phyloP scores from a whole-genome alignment of 2,329 filamentous ascomycete genomes.

The Cladorrhinum sp. region DNA sequence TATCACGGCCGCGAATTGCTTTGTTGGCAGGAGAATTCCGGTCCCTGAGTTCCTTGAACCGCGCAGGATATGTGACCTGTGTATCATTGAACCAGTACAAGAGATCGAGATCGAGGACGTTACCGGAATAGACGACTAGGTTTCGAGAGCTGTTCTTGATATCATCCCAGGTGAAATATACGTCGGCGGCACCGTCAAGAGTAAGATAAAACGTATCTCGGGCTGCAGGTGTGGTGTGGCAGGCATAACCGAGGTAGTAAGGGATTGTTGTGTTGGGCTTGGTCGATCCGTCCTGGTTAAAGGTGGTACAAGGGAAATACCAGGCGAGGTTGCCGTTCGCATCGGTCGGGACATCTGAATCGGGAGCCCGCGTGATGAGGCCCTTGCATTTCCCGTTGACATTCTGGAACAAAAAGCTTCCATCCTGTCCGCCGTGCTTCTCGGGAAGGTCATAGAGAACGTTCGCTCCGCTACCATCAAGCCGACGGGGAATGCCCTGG shows the following conservation, averaged over 20 bases:
- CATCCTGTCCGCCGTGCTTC: conserved; percentile 83
- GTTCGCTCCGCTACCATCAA: conserved; percentile 59
- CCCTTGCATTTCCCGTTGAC: conserved; percentile 97
- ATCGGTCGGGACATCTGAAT: conserved; percentile 79
- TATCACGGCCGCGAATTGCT: conserved; percentile 75
- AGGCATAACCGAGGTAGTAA: conserved; percentile 81
- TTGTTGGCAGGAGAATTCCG: conserved; percentile 58
- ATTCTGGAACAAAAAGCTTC: conserved; percentile 96
- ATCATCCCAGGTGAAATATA: conserved; percentile 96
- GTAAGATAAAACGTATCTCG: conserved; percentile 72
- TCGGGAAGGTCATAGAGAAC: conserved; percentile 82
- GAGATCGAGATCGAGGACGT: conserved; percentile 85
- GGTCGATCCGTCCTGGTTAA: conserved; percentile 89
- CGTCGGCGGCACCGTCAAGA: conserved; percentile 70
- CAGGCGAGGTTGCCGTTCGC: conserved; percentile 72
- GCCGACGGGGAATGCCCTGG: conserved; percentile 64
- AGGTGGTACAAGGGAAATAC: conserved; percentile 93
- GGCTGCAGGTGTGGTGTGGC: conserved; percentile 71
- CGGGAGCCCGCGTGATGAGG: conserved; percentile 68
- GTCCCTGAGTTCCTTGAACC: conserved; percentile 77
- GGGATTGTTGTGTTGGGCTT: conserved; percentile 69
- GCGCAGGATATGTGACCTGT: conserved; percentile 70
- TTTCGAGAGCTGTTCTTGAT: conserved; percentile 86
- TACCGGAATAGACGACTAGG: conserved; percentile 89
- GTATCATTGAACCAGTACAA: conserved; percentile 84